A percentile compares a stretch with the other conserved stretches of the same genome.
Evolutionary conservation across 352 stramenopile genomes (phyloP).

Genomic region (Globisporangium polare): DNA sequence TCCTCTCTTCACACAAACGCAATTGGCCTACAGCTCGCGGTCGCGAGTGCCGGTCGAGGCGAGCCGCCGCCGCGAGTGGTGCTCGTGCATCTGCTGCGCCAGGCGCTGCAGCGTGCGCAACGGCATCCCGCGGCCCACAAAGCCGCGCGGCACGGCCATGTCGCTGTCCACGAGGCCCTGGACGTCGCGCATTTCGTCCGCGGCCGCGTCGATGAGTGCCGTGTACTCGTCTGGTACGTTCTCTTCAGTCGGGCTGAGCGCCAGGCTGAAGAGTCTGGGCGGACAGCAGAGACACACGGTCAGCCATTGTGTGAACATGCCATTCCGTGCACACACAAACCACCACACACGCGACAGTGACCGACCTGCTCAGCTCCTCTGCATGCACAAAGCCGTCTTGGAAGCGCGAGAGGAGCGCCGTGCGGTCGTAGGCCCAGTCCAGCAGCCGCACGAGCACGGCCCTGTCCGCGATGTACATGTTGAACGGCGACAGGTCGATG

Average conservation of each 20-base stretch:
- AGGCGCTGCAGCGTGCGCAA: constrained; percentile 36
- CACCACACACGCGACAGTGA: not conserved
- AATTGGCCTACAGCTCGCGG: constrained; percentile 26
- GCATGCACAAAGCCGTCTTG: constrained; percentile 47
- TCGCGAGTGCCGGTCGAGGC: constrained; percentile 5
- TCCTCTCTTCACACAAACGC: not conserved
- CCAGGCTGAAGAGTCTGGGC: constrained; percentile 44
- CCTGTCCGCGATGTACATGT: constrained; percentile 48
- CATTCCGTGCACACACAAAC: not conserved
- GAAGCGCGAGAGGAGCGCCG: constrained; percentile 30
- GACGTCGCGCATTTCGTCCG: constrained; percentile 28
- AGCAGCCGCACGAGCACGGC: constrained; percentile 45
- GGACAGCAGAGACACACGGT: not conserved
- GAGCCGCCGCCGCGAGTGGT: constrained; percentile 24
- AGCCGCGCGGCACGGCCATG: constrained; percentile 46
- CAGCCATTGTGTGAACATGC: not conserved
- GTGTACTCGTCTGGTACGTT: constrained; percentile 43
- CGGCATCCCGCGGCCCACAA: constrained; percentile 49
- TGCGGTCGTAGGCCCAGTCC: constrained; percentile 61
- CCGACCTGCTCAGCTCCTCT: constrained; percentile 30
- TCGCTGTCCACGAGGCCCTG: constrained; percentile 44
- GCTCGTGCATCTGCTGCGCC: constrained; percentile 42
- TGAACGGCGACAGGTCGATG: constrained; percentile 54
- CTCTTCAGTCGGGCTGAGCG: constrained; percentile 54
- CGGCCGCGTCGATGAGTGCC: constrained; percentile 27